Base-by-base conservation (phyloP, 768 basidiomycete species). In the Pilatotrama ljubarskyi region DNA sequence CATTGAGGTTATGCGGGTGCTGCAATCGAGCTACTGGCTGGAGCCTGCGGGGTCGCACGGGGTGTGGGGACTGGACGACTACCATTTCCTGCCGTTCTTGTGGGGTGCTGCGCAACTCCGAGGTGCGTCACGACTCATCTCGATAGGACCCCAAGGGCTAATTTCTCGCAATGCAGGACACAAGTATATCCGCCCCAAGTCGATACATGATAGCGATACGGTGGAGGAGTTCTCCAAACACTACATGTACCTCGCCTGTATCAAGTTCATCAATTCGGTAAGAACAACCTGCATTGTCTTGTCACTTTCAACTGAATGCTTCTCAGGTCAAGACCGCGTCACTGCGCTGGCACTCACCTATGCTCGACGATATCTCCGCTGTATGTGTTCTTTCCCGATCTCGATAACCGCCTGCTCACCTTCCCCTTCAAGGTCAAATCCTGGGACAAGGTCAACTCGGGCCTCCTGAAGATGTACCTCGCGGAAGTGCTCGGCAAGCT, bases 31-130 rank as follows among this genome's bases (percentile, higher is more conserved):
- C 2, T 99, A 99, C 71, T 98, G 95, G 94, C 84, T 98, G 0
- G 96, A 99, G 72, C 95, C 96, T 3, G 96, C 96, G 7, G 95
- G 96, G n/a, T 98, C 97, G 1, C 96, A 98, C 70, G 96, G 96
- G 0, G 96, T 98, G 0, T 98, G 95, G 91, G 96, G 96, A 1
- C 76, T 98, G 55, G 95, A 97, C 66, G 95, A 98, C 68, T 99
- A 98, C 68, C 95, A 97, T 67, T 99, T 97, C 75, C 80, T 95
- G 15, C 95, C 91, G 0, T 98, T 95, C 77, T 70, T 95, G 42
- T 95, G 89, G 66, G 93, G 93, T 2, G 84, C 90, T 2, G 87
- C 91, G 1, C 94, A 96, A 68, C 72, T 95, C 49, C 74, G 81
- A 70, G 85, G 86, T 81, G 55, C 4, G 58, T 51, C 18, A n/a